Base-by-base conservation (phyloP, 129 eudicot species). In the Escallonia herrerae region DNA sequence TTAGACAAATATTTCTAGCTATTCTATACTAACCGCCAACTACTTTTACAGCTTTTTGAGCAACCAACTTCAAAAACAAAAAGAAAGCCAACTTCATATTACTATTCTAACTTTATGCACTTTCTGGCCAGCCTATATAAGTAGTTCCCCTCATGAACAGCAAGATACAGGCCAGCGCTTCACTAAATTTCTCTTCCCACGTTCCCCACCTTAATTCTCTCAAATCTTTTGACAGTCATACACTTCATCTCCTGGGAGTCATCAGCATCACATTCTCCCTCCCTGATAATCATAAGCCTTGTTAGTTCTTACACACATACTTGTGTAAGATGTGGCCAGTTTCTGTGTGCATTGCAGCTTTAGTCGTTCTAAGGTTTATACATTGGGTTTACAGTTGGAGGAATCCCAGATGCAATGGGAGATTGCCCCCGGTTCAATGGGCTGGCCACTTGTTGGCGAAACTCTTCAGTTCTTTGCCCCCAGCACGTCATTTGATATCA, bases 381-480 rank as follows among this genome's bases (percentile, higher is more conserved):
- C 79, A 83, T 73, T 85, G 91, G 91, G 62, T 91, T 53, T 85
- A 88, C 75, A 76, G 83, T 41, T 91, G 98, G 98, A 61, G 70
- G 72, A 85, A 88, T 61, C 96, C 96, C 15, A 83, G 57, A 71
- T 91, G 98, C 82, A 87, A 83, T 3, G 98, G 98, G 45, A 69
- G 64, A 40, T 85, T 88, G 6, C 98, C 98, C 96, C 98, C 0
- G 98, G 98, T 62, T 83, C 96, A 2, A 91, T 88, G 98, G 98
- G 98, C 11, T 91, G 87, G 84, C 98, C 98, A 3, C 80, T 91
- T n/a, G 74, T 88, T 3, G 96, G 96, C 5, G 98, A 91, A 75
- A 79, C 89, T 42, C 80, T 88, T 43, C 74, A 77, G 13, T 91
- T 91, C 80, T 91, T 91, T 60, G 82, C 91, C 13, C 89, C 91